These are phyloP conservation scores for Ceratobasidium sp. DNA, from an alignment of 1,284 basidiomycete genomes.

Conservation along the genomic window DNA sequence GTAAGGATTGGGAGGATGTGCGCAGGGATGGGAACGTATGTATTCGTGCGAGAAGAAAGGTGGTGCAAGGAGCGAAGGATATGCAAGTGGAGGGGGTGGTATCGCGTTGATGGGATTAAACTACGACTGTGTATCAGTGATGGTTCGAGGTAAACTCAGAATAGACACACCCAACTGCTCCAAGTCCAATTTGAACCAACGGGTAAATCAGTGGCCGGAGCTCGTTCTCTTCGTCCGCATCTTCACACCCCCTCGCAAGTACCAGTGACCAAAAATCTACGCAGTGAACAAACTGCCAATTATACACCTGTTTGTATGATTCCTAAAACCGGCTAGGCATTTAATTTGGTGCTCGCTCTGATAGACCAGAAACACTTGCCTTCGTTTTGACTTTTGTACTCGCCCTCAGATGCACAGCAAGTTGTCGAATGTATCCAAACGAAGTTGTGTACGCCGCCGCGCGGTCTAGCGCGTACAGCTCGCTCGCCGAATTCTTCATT, in stretches of 20 bases:
- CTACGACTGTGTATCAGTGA: conserved; percentile 61
- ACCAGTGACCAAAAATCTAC: conserved; percentile 98
- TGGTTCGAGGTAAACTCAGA: conserved; percentile 43
- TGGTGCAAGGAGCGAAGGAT: conserved; percentile 79
- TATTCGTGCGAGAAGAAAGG: conserved; percentile 81
- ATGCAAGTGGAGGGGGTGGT: conserved; percentile 86
- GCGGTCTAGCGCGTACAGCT: conserved; percentile 88
- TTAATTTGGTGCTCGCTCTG: conserved; percentile 42
- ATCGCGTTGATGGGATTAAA: conserved; percentile 84
- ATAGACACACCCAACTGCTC: conserved; percentile 84
- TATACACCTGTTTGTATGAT: conserved; percentile 93
- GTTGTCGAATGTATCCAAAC: conserved; percentile 96
- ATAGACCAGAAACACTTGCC: conserved; percentile 61
- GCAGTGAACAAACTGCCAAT: conserved; percentile 98
- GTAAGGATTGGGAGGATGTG: conserved; percentile 90
- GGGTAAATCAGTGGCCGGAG: conserved; percentile 94
- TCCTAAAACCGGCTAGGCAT: conserved; percentile 66
- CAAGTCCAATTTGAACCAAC: conserved; percentile 93
- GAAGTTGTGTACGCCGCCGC: conserved; percentile 91
- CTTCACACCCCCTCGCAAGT: conserved; percentile 83
- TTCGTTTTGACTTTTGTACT: conserved; percentile 92
- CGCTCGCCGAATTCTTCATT: conserved; percentile 98
- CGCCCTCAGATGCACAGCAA: conserved; percentile 93
- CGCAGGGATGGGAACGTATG: conserved; percentile 91
- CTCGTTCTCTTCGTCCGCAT: conserved; percentile 75